Percentiles rank a stretch among this genome's conserved stretches.
These are phyloP conservation scores for Pichia nakasei DNA, from an alignment of 805 yeast genomes.

Conservation along the genomic window DNA sequence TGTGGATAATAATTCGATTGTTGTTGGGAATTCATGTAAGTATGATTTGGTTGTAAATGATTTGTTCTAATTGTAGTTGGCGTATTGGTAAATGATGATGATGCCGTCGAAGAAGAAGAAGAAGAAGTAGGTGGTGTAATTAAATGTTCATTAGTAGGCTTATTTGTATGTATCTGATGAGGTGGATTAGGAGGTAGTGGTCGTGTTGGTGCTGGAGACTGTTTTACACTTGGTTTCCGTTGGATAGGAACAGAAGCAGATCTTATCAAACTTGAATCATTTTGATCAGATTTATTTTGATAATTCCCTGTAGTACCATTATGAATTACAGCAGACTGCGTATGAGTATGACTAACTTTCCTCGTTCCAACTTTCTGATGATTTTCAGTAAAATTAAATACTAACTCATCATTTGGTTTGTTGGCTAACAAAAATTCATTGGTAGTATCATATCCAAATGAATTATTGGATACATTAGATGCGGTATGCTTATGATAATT, in stretches of 20 bases:
- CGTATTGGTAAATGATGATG: background rate
- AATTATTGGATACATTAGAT: constrained; percentile 1
- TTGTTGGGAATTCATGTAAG: background rate
- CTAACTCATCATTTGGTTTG: background rate
- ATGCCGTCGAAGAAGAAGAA: background rate
- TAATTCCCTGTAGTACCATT: background rate
- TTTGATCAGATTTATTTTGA: background rate
- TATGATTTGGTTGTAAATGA: background rate
- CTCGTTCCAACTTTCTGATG: background rate
- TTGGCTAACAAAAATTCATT: background rate
- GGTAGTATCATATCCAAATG: background rate
- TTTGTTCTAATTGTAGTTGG: background rate
- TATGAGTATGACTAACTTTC: constrained; percentile 5
- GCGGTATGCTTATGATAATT: background rate
- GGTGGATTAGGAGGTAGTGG: constrained; percentile 5
- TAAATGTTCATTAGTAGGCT: background rate
- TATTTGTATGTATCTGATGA: background rate
- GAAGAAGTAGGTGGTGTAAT: background rate
- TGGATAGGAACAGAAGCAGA: constrained; percentile 9
- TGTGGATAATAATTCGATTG: background rate
- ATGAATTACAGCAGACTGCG: constrained; percentile 2
- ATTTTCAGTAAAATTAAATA: background rate
- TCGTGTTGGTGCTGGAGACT: constrained; percentile 5
- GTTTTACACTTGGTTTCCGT: background rate
- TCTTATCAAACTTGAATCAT: constrained; percentile 5